Percentiles rank a stretch among this genome's conserved stretches.
Evolutionary conservation across 768 basidiomycete species (phyloP).

Genomic region (Trametes villosa): DNA sequence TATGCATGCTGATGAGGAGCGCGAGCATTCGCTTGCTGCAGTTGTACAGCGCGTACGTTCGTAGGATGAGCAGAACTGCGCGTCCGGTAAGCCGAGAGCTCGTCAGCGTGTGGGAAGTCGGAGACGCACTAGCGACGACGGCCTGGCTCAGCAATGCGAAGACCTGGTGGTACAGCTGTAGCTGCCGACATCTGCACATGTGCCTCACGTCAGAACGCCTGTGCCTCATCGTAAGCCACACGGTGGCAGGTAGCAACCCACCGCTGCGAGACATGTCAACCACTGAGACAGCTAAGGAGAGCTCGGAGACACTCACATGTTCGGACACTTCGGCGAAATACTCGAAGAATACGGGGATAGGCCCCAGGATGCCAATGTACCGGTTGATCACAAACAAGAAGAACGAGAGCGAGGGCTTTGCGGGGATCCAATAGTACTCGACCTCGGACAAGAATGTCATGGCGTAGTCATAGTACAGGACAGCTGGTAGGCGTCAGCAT

Average conservation of each 20-base stretch:
- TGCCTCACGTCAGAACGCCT: neutral
- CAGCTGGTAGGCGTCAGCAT: slow-evolving; percentile 13
- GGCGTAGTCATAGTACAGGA: slow-evolving; percentile 50
- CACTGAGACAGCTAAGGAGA: neutral
- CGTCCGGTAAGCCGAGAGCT: neutral
- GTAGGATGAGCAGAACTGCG: slow-evolving; percentile 27
- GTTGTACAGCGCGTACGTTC: slow-evolving; percentile 32
- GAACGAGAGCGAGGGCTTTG: slow-evolving; percentile 20
- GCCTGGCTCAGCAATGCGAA: slow-evolving; percentile 8
- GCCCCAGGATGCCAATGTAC: slow-evolving; percentile 29
- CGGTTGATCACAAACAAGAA: slow-evolving; percentile 27
- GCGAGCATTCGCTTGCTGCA: slow-evolving; percentile 24
- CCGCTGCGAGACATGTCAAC: neutral
- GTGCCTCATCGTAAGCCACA: too few relatives aligned
- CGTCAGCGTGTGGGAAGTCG: neutral
- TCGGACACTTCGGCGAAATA: slow-evolving; percentile 6
- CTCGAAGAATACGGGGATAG: slow-evolving; percentile 27
- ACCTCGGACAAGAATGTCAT: slow-evolving; percentile 50
- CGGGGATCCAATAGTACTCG: slow-evolving; percentile 46
- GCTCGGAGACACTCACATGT: slow-evolving; percentile 1
- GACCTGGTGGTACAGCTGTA: slow-evolving; percentile 14
- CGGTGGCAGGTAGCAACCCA: neutral
- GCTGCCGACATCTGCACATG: slow-evolving; percentile 8
- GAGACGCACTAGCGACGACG: slow-evolving; percentile 14
- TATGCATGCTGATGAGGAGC: slow-evolving; percentile 7